A percentile compares a stretch with the other conserved stretches of the same genome.
Evolutionary conservation across 2,329 filamentous ascomycete species (phyloP).

Genomic region (Magnaporthales sp.): DNA sequence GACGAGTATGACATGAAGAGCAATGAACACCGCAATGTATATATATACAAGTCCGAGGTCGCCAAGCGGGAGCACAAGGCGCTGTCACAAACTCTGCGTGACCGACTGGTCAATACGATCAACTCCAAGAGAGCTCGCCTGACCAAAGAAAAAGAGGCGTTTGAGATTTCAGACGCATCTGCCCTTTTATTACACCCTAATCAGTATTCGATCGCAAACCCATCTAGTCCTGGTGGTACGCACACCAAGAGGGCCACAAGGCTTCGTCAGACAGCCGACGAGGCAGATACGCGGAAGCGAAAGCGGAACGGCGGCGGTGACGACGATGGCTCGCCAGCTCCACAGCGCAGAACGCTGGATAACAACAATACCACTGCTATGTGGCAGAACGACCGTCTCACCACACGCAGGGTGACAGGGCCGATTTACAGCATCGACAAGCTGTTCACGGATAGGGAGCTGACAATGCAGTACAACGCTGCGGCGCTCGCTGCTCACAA

Average conservation of each 20-base stretch:
- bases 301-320: constrained; percentile 49
- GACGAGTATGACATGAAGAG: constrained; percentile 55
- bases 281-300: constrained; percentile 52
- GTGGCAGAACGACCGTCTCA: constrained; percentile 53
- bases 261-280: constrained; percentile 51
- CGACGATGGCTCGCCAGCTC: constrained; percentile 55
- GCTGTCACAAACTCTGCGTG: constrained; percentile 51
- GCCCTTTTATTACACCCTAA: constrained; percentile 59
- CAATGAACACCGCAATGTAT: constrained; percentile 48
- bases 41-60: constrained; percentile 53
- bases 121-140: constrained; percentile 56
- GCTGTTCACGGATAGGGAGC: constrained; percentile 62
- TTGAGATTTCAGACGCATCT: constrained; percentile 59
- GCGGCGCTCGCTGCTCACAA: constrained; percentile 55
- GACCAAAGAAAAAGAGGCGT: constrained; percentile 57
- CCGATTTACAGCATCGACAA: constrained; percentile 59
- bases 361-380: constrained; percentile 49
- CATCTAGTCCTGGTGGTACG: constrained; percentile 52
- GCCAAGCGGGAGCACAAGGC: constrained; percentile 53
- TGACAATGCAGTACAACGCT: constrained; percentile 55
- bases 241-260: constrained; percentile 56
- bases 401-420: constrained; percentile 45
- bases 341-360: constrained; percentile 46
- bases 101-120: constrained; percentile 59
- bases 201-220: constrained; percentile 59